These are phyloP conservation scores for Pelargonium myrrhifolium DNA, from an alignment of 441 rosid species.

Conservation along the genomic window DNA sequence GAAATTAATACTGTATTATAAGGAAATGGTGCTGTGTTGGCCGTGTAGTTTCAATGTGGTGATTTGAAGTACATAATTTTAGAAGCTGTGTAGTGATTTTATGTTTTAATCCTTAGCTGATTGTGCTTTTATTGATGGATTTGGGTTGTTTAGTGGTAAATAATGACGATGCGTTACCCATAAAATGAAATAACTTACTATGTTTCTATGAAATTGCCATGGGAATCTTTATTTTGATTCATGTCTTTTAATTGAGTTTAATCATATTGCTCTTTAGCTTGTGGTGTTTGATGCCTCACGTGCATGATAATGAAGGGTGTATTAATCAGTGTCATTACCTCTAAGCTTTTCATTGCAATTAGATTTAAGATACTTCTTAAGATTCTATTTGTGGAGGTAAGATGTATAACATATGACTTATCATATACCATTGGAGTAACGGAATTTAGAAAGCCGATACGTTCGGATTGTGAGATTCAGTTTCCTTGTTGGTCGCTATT, in stretches of 20 bases:
- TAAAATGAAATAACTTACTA: background rate
- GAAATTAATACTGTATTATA: background rate
- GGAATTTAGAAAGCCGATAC: background rate
- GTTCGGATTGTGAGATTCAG: background rate
- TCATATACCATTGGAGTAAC: background rate
- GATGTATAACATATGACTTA: background rate
- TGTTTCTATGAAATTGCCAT: background rate
- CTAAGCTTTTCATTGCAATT: too few relatives aligned
- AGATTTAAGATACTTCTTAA: too few relatives aligned
- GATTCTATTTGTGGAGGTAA: background rate
- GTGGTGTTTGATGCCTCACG: background rate
- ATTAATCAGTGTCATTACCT: background rate
- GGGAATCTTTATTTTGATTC: too few relatives aligned
- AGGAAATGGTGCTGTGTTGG: too few relatives aligned
- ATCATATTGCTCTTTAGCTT: background rate
- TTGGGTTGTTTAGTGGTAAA: too few relatives aligned
- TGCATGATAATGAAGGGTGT: background rate
- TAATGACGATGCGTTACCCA: background rate
- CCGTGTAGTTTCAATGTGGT: background rate
- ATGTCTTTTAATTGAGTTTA: background rate
- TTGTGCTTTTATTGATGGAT: background rate
- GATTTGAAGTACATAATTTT: background rate
- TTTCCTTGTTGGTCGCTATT: background rate
- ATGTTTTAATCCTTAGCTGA: background rate
- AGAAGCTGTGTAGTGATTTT: background rate